phyloP scores from a whole-genome alignment of 2,329 filamentous ascomycete genomes.

The Stagonosporopsis cucurbitacearum region DNA sequence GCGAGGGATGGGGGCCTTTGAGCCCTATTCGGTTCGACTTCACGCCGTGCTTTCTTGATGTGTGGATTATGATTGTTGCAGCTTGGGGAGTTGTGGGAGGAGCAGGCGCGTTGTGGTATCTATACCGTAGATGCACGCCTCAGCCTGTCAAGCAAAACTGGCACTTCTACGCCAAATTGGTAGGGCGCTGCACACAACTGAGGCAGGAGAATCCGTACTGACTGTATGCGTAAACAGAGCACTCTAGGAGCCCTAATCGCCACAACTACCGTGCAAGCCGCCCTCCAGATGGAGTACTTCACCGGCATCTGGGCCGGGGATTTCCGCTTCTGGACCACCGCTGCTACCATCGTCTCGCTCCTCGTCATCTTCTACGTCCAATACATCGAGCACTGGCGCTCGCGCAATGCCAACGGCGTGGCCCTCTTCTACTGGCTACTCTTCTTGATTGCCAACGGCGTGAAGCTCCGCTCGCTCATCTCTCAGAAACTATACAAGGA shows the following conservation, averaged over 20 bases:
- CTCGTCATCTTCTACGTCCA: constrained; percentile 78
- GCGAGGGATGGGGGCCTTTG: constrained; percentile 93
- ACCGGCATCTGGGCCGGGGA: constrained; percentile 76
- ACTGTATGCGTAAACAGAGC: constrained; percentile 48
- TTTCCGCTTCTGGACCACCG: constrained; percentile 84
- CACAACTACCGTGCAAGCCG: constrained; percentile 74
- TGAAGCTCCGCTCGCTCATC: constrained; percentile 87
- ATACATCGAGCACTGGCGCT: constrained; percentile 83
- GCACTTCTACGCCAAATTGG: constrained; percentile 93
- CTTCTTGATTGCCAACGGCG: constrained; percentile 75
- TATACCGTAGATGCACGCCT: constrained; percentile 72
- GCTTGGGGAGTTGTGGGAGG: constrained; percentile 81
- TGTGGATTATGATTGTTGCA: constrained; percentile 81
- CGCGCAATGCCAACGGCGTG: constrained; percentile 84
- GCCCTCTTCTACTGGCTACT: constrained; percentile 93
- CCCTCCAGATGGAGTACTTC: constrained; percentile 75
- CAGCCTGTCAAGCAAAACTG: constrained; percentile 78
- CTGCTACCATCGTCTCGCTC: constrained; percentile 74
- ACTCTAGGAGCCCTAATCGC: constrained; percentile 72
- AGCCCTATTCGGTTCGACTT: constrained; percentile 90
- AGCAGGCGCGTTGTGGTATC: constrained; percentile 77
- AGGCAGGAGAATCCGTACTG: background rate
- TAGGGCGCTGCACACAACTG: constrained; percentile 47
- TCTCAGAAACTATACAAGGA: constrained; percentile 74
- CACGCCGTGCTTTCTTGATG: constrained; percentile 95